Percentiles rank a stretch among this genome's conserved stretches.
phyloP scores from a whole-genome alignment of 1,284 basidiomycete species.

The Ceratorhiza oryzae-sativae region DNA sequence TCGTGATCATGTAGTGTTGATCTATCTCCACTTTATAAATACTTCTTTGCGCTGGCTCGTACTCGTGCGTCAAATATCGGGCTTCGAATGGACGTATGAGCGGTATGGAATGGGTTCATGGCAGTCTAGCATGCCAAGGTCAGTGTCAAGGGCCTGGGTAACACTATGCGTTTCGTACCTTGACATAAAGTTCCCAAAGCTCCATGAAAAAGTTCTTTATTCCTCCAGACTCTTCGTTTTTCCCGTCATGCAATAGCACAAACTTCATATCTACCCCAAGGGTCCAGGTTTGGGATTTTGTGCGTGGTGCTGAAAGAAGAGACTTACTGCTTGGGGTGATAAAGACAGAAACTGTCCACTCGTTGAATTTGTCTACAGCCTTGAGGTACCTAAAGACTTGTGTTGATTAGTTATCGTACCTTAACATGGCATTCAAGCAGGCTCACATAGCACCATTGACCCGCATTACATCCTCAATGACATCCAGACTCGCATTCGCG shows the following conservation, averaged over 20 bases:
- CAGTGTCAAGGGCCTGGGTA: not conserved
- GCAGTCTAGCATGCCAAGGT: conserved; percentile 64
- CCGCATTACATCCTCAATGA: conserved; percentile 88
- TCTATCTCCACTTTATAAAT: conserved; percentile 60
- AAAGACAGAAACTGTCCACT: conserved; percentile 95
- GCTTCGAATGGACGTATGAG: conserved; percentile 82
- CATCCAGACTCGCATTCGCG: conserved; percentile 90
- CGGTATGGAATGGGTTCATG: conserved; percentile 92
- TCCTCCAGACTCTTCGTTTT: conserved; percentile 85
- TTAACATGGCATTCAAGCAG: not conserved
- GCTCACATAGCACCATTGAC: conserved; percentile 85
- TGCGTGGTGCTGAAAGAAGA: not conserved
- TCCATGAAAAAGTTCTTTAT: conserved; percentile 90
- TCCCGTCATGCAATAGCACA: conserved; percentile 87
- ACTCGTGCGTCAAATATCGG: conserved; percentile 82
- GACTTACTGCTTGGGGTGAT: conserved; percentile 88
- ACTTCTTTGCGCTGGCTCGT: conserved; percentile 83
- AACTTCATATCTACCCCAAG: conserved; percentile 80
- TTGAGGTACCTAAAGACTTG: conserved; percentile 80
- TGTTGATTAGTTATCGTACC: conserved; percentile 1
- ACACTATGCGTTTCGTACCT: conserved; percentile 62
- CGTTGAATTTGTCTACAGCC: conserved; percentile 93
- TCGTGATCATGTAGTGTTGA: conserved; percentile 7
- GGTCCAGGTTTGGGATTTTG: not conserved
- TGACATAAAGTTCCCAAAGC: conserved; percentile 94